A percentile compares a stretch with the other conserved stretches of the same genome.
These are phyloP conservation scores for Candida silvicultrix DNA, from an alignment of 805 yeast species.

Conservation along the genomic window DNA sequence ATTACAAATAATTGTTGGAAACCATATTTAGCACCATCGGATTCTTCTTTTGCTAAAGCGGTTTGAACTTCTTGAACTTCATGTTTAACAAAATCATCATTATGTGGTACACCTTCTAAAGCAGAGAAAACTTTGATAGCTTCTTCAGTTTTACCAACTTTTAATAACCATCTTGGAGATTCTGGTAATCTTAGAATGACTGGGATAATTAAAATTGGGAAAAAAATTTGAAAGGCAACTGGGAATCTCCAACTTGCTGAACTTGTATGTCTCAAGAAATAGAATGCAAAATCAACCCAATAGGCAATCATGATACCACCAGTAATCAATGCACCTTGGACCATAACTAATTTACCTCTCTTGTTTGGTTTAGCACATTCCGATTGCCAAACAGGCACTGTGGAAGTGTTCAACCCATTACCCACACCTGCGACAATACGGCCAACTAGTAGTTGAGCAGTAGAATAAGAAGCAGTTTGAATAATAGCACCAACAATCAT, in stretches of 20 bases:
- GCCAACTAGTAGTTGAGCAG: conserved; percentile 22
- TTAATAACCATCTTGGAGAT: conserved; percentile 40
- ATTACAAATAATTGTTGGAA: not conserved
- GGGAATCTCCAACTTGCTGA: conserved; percentile 45
- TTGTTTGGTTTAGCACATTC: conserved; percentile 30
- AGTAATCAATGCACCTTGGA: conserved; percentile 41
- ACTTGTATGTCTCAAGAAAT: conserved; percentile 19
- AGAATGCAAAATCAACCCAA: conserved; percentile 19
- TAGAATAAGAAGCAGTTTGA: conserved; percentile 22
- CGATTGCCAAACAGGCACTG: conserved; percentile 43
- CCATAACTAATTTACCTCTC: conserved; percentile 33
- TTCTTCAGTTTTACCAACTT: conserved; percentile 33
- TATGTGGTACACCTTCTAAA: conserved; percentile 20
- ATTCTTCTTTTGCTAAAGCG: not conserved
- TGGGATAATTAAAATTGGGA: conserved; percentile 37
- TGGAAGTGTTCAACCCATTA: conserved; percentile 31
- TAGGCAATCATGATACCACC: conserved; percentile 28
- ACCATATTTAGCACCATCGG: not conserved
- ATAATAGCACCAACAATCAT: conserved; percentile 18
- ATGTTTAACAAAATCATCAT: conserved; percentile 24
- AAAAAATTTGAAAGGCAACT: conserved; percentile 39
- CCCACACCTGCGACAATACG: conserved; percentile 47
- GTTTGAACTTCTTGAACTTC: conserved; percentile 6
- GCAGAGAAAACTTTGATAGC: conserved; percentile 34
- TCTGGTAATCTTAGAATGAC: conserved; percentile 38